Conservation (phyloP, 768 basidiomycete species). For the Tricholoma sp. region DNA sequence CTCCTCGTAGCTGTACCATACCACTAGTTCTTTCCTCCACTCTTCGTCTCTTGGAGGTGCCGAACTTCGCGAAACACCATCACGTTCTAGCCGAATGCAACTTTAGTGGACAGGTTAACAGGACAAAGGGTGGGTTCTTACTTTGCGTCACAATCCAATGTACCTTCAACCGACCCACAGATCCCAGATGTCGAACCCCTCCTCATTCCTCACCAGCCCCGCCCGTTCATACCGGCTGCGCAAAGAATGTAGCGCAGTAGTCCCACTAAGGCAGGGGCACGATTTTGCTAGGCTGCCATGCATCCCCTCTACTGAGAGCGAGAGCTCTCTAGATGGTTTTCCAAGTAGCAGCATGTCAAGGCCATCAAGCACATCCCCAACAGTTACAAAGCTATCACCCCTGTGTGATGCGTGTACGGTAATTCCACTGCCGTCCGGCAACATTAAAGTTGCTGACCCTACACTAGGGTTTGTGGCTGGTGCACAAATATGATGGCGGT, state of each 20-base stretch:
- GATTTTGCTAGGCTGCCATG: background rate
- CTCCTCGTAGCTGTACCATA: too few species aligned
- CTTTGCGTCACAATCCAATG: too few species aligned
- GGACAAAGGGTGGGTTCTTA: background rate
- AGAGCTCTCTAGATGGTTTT: background rate
- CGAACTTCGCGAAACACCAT: too few species aligned
- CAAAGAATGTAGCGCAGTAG: background rate
- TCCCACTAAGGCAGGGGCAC: background rate
- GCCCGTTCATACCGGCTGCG: background rate
- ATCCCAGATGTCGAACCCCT: background rate
- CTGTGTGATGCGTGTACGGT: background rate
- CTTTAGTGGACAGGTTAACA: background rate
- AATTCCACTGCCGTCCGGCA: background rate
- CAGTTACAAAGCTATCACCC: background rate
- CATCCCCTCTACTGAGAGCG: background rate
- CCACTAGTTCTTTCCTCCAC: too few species aligned
- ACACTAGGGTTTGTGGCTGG: background rate
- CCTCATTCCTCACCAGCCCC: background rate
- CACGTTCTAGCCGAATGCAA: background rate
- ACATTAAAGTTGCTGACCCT: background rate
- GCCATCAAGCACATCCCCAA: background rate
- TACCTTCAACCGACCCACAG: background rate
- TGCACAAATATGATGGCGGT: background rate
- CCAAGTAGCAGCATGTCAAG: background rate
- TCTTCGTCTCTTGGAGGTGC: too few species aligned